Conservation (phyloP, 805 yeast species). For the Trichomonascus vanleenenianus region DNA sequence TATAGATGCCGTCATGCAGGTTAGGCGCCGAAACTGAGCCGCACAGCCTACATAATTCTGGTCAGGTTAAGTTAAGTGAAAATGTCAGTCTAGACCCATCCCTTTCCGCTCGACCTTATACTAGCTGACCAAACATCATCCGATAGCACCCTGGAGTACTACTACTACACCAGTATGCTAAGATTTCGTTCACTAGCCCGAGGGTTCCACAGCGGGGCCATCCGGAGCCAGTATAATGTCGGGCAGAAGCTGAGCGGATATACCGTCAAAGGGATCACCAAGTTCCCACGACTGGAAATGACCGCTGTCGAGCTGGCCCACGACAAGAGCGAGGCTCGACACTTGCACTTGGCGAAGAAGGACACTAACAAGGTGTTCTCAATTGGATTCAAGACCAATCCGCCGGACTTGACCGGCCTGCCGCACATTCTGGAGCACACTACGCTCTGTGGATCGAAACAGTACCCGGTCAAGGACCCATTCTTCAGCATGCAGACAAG, state of each 20-base stretch:
- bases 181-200: background rate
- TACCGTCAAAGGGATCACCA: slow-evolving; percentile 50
- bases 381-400: slow-evolving; percentile 85
- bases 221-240: background rate
- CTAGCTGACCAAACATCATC: background rate
- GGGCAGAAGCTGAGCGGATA: slow-evolving; percentile 41
- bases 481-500: slow-evolving; percentile 95
- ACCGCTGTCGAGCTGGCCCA: slow-evolving; percentile 73
- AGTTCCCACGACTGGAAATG: slow-evolving; percentile 75
- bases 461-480: slow-evolving; percentile 93
- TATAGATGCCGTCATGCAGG: too few relatives aligned
- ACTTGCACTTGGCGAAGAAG: slow-evolving; percentile 75
- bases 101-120: too few relatives aligned
- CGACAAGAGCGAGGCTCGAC: slow-evolving; percentile 61
- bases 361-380: slow-evolving; percentile 85
- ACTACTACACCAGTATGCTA: background rate
- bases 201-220: background rate
- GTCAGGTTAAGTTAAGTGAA: too few relatives aligned
- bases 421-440: slow-evolving; percentile 97
- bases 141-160: too few relatives aligned
- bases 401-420: slow-evolving; percentile 91
- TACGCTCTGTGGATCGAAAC: slow-evolving; percentile 86
- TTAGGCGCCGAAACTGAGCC: too few relatives aligned
- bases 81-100: too few relatives aligned
- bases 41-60: too few relatives aligned